Evolutionary conservation across 2,329 filamentous ascomycete genomes (phyloP), one percentile per base, ranked within the genome.

Genomic region (Lachnellula cervina): DNA sequence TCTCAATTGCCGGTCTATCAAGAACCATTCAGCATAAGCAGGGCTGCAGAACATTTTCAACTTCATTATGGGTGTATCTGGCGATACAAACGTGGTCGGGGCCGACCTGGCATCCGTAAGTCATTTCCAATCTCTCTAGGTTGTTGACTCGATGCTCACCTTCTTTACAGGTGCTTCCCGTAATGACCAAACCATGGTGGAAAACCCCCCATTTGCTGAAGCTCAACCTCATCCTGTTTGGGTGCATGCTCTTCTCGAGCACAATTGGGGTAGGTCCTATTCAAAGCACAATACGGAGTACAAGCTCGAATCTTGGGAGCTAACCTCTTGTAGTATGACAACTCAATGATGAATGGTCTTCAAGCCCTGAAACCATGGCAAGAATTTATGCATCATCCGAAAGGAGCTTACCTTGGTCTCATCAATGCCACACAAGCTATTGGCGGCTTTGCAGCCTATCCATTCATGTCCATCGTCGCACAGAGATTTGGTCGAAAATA

Each of bases 311-410:
- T 3, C 28, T 11, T 11, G 9, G 8, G 8, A 32, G 28, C 28
- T 32, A 32, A 32, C 28, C 28, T 32, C 28, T 32, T 32, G 8
- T 11, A 32, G 28, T 62, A 56, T 44, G 59, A 62, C 49, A 52
- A 55, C 1, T 57, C 55, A 2, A 42, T 66, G 17, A 51, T 67
- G 59, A 72, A 72, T 52, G 68, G 69, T 16, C 66, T 72, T 1
- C 62, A 71, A 52, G 65, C 69, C 4, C 58, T 73, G 4, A 49
- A 62, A 6, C 62, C 63, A 54, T 73, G 70, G 71, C 56, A 69
- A 8, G 57, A 68, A 9, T 72, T 49, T 19, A 53, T 54, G 32
- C 28, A 52, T 7, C 11, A 54, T 14, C 57, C 57, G 2, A 54
- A 6, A 11, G 57, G 57, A 4, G 45, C 57, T 4, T 45, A 35